Evolutionary conservation across 192 early-diverging fungal species (phyloP), one percentile per base, ranked within the genome.

Genomic region (Coemansia reversa): DNA sequence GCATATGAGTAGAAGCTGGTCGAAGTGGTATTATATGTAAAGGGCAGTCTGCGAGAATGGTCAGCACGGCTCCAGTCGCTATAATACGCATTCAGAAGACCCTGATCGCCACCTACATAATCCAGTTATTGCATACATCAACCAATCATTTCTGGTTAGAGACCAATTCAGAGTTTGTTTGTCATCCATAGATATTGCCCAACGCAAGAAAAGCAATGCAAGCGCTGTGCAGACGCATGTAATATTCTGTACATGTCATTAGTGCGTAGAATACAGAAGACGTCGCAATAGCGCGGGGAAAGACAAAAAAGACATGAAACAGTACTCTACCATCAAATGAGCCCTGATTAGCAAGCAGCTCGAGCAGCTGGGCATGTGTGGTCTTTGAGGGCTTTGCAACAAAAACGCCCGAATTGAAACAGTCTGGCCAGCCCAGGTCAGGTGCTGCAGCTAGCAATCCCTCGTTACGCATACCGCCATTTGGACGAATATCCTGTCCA

Each of bases 381-480:
- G 69, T 75, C 87, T 27, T 82, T 63, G 51, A 75, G 42, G 42
- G 65, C 56, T 47, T 68, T 63, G 30, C 93, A 86, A 55, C 79
- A 62, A 51, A 85, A 0, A 98, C 93, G 2, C 94, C 96, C 50
- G 96, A 96, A 73, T 98, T 98, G 83, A 98, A 98, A 65, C 89
- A 91, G 74, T 98, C 96, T 0, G 96, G 96, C 96, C 96, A 98
- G 0, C 94, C 94, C 50, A 91, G 86, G 58, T 98, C 96, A 3
- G 94, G 90, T 7, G 93, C 89, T 23, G 96, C 94, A 6, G 92
- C 92, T 72, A 98, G 86, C 45, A 81, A 51, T 3, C 69, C 84
- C 55, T 74, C 67, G 28, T 75, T 70, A 52, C 65, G 47, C 64
- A 84, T 87, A 0, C 83, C 84, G 27, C 72, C 78, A 39, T 81